A percentile compares a stretch with the other conserved stretches of the same genome.
These are phyloP conservation scores for Dioscorea alata DNA, from an alignment of 106 monocot genomes.

Conservation along the genomic window DNA sequence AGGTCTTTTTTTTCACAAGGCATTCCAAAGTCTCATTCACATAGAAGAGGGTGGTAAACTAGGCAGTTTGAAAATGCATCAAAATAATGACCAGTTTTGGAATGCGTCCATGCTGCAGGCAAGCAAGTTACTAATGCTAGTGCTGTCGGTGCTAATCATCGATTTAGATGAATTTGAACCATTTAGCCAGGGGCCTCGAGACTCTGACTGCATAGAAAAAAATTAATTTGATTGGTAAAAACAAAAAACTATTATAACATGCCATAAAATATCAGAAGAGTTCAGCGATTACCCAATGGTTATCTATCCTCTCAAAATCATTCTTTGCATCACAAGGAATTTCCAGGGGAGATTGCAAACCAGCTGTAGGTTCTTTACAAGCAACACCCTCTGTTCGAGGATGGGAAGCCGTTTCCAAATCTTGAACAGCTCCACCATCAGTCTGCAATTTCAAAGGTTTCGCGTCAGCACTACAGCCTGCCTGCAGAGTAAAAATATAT, in stretches of 20 bases:
- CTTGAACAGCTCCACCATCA: not conserved
- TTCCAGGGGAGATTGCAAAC: constrained; percentile 12
- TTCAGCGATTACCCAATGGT: constrained; percentile 15
- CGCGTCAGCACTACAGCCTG: not conserved
- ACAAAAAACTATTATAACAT: not conserved
- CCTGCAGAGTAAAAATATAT: not conserved
- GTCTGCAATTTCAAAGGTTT: not conserved
- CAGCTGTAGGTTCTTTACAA: constrained; percentile 5
- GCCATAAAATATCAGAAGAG: not conserved
- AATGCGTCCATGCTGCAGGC: constrained; percentile 44
- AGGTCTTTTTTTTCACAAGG: too few relatives aligned
- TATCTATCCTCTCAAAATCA: constrained; percentile 16
- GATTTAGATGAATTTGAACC: constrained; percentile 27
- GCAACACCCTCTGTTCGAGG: not conserved
- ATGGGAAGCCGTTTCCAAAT: constrained; percentile 10
- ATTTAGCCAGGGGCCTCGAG: constrained; percentile 17
- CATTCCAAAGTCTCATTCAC: too few relatives aligned
- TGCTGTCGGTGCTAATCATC: constrained; percentile 25
- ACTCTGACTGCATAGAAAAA: constrained; percentile 31
- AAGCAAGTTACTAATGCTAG: constrained; percentile 19
- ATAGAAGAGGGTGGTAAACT: too few relatives aligned
- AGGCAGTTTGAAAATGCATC: too few relatives aligned
- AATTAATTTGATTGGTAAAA: not conserved
- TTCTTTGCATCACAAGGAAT: constrained; percentile 7
- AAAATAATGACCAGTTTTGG: constrained; percentile 32